Base-by-base conservation (phyloP, 1,139 yeast species). In the Citeromyces siamensis region DNA sequence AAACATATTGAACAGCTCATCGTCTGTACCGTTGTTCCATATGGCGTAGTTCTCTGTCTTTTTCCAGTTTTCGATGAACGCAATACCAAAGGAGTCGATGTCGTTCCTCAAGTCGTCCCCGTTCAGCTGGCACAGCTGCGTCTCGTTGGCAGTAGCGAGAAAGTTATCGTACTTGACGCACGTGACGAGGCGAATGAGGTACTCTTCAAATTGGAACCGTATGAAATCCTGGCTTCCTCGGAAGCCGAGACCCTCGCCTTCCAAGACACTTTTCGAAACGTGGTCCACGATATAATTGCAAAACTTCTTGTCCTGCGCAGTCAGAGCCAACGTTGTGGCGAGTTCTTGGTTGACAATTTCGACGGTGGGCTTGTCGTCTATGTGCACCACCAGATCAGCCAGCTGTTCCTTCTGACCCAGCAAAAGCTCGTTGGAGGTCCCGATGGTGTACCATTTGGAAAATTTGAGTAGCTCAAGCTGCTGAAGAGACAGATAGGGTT, bases 401-500 rank as follows among this genome's bases (percentile, higher is more conserved):
- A 71, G 62, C 28, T 64, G 59, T 33, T 66, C 62, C 48, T 79
- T 80, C 42, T 80, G 86, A 46, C 80, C 80, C 33, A 82, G 62
- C 38, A 90, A 64, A 35, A 90, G 60, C 27, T 86, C 75, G 55
- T 90, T 90, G 7, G 97, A 86, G 36, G 94, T 80, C 0, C 98
- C 98, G 38, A 85, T 71, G 58, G 85, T 64, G 46, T 75, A 90
- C 51, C 75, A 77, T 38, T 68, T 62, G 0, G 88, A 69, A 34
- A 66, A 71, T 28, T 65, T 66, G 38, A 90, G 62, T 46, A 83
- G 88, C 39, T 80, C 81, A 40, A 90, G 62, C 52, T 88, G 97
- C 55, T 88, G 98, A 37, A 90, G 61, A 0, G 98, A 95, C 17
- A 88, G 70, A 55, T 88, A 90, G 0, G 98, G 97, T 46, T 83